Conservation (phyloP, 306 rosid species). For the Acacia confusa region DNA sequence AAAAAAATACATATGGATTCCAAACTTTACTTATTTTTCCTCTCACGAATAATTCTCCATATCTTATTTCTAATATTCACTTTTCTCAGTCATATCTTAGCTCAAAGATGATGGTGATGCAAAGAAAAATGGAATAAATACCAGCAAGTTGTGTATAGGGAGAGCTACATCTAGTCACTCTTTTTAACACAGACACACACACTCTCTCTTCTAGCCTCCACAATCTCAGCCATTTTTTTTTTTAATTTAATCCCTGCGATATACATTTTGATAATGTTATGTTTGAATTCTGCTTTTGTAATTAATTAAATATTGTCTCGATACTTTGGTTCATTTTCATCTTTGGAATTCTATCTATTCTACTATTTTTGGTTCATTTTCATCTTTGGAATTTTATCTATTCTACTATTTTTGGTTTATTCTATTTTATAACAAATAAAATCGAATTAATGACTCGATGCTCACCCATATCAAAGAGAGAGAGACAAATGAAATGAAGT, state of each 20-base stretch:
- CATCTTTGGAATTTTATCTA: too few species aligned
- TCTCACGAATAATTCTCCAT: background rate
- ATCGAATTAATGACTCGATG: too few species aligned
- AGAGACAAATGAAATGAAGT: too few species aligned
- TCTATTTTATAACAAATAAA: too few species aligned
- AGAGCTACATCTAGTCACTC: background rate
- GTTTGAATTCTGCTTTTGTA: too few species aligned
- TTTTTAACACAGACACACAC: background rate
- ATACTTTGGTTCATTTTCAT: background rate
- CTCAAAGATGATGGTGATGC: background rate
- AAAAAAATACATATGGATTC: background rate
- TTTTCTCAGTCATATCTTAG: background rate
- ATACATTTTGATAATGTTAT: too few species aligned
- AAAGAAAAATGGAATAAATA: background rate
- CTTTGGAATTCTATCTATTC: too few species aligned
- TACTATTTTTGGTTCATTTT: too few species aligned
- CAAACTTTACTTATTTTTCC: background rate
- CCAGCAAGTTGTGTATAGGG: background rate
- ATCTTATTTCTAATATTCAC: background rate
- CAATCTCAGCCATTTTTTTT: too few species aligned
- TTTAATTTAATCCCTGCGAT: too few species aligned
- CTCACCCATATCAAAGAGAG: too few species aligned
- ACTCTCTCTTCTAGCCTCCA: background rate
- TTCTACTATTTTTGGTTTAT: too few species aligned
- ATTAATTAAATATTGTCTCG: background rate